phyloP scores from a whole-genome alignment of 805 yeast species.

The Myxozyma kluyveri region DNA sequence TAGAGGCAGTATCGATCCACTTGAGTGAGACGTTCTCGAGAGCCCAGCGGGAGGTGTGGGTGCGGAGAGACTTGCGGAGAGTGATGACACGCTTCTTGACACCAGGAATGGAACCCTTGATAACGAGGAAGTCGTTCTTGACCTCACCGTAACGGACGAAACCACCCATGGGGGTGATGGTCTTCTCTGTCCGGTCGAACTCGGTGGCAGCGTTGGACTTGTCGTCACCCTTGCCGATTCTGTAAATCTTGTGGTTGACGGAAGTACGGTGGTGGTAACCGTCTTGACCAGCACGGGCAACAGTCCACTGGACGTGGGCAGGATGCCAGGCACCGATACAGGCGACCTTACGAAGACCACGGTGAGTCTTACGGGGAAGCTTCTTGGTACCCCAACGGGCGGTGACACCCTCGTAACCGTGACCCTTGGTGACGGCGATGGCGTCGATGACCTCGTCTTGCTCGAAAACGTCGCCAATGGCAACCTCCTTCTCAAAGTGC shows the following conservation, averaged over 20 bases:
- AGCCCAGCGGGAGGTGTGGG: slow-evolving; percentile 97
- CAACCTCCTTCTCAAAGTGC: slow-evolving; percentile 98
- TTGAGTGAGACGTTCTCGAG: slow-evolving; percentile 93
- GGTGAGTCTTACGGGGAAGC: slow-evolving; percentile 99
- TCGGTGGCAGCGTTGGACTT: slow-evolving; percentile 93
- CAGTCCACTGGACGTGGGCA: slow-evolving; percentile 99
- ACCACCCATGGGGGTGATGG: slow-evolving; percentile 99
- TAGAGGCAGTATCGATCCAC: slow-evolving; percentile 99
- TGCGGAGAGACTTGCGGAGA: slow-evolving; percentile 96
- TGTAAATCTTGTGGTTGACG: slow-evolving; percentile 99
- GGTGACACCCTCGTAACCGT: slow-evolving; percentile 99
- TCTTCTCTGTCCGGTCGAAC: slow-evolving; percentile 99
- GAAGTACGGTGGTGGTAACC: slow-evolving; percentile 99
- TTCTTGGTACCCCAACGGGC: slow-evolving; percentile 99
- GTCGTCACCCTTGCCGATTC: slow-evolving; percentile 95
- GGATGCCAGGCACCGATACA: slow-evolving; percentile 99
- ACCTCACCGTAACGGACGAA: slow-evolving; percentile 98
- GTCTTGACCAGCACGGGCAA: slow-evolving; percentile 99
- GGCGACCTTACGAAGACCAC: slow-evolving; percentile 99
- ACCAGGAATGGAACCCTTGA: slow-evolving; percentile 99
- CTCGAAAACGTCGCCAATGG: slow-evolving; percentile 94
- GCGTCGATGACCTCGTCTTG: slow-evolving; percentile 98
- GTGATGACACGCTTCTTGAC: slow-evolving; percentile 99
- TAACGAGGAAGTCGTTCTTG: slow-evolving; percentile 94
- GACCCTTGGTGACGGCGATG: slow-evolving; percentile 99